Evolutionary conservation across 305 asterid species (phyloP).

Genomic region (Fraxinus sp.): DNA sequence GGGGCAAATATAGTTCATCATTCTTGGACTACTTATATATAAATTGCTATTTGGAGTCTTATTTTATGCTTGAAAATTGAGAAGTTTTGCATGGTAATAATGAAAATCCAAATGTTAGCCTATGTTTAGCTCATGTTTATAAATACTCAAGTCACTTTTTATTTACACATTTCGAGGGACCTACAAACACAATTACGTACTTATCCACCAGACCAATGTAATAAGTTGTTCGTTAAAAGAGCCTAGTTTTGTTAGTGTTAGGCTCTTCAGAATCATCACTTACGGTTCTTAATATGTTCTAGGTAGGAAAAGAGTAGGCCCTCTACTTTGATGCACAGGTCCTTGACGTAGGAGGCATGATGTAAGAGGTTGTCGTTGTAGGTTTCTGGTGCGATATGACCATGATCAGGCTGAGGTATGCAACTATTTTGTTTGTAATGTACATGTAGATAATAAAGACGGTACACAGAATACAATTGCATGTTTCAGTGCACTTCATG

Average conservation of each 20-base stretch:
- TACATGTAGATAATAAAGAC: not conserved
- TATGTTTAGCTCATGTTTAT: no score
- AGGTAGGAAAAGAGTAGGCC: slow-evolving; percentile 98
- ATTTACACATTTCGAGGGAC: no score
- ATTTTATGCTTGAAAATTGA: not conserved
- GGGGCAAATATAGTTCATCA: no score
- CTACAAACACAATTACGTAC: no score
- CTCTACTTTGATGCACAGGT: slow-evolving; percentile 92
- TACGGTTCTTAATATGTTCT: slow-evolving; percentile 27
- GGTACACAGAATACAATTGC: not conserved
- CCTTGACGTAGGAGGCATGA: slow-evolving; percentile 91
- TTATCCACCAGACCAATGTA: not conserved
- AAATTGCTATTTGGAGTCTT: no score
- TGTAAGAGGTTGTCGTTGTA: slow-evolving; percentile 89
- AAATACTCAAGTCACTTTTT: no score
- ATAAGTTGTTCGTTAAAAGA: not conserved
- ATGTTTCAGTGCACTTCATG: not conserved
- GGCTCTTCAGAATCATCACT: slow-evolving; percentile 10
- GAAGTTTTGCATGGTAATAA: not conserved
- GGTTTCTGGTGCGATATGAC: slow-evolving; percentile 86
- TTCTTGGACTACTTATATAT: no score
- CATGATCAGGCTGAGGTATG: slow-evolving; percentile 90
- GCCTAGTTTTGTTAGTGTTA: slow-evolving; percentile 4
- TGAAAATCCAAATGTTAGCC: not conserved
- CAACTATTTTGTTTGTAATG: not conserved